These are phyloP conservation scores for Inga oerstediana DNA, from an alignment of 306 rosid genomes.

Conservation along the genomic window DNA sequence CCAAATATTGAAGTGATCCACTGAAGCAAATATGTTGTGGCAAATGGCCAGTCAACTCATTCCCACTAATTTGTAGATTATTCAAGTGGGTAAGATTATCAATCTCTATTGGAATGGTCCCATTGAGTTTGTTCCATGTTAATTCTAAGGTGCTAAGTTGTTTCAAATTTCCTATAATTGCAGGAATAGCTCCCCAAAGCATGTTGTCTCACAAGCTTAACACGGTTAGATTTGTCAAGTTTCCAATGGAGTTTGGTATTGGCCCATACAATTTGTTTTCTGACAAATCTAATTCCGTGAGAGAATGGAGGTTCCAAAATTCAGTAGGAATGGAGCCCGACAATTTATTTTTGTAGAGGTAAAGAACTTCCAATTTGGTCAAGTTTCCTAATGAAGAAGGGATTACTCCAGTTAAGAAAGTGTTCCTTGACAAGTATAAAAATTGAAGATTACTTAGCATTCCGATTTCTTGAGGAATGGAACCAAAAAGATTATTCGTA, in stretches of 20 bases:
- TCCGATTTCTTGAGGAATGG: neutral
- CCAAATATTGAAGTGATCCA: neutral
- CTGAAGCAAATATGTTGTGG: neutral
- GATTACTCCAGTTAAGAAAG: conserved; percentile 23
- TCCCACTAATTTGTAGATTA: neutral
- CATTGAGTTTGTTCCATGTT: neutral
- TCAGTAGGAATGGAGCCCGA: conserved; percentile 21
- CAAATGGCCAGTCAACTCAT: neutral
- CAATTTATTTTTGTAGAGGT: no score
- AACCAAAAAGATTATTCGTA: neutral
- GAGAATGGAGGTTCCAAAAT: neutral
- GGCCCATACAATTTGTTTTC: neutral
- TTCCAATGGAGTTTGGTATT: neutral
- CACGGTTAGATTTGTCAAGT: rapidly evolving
- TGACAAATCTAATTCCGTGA: neutral
- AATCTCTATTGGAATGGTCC: neutral
- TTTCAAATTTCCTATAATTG: neutral
- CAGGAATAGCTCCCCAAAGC: neutral
- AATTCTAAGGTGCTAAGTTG: neutral
- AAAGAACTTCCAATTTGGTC: neutral
- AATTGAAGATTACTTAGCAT: neutral
- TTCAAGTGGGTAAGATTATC: neutral
- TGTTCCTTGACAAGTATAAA: neutral
- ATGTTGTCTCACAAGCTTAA: no score
- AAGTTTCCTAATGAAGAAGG: conserved; percentile 35